These are phyloP conservation scores for Ephemerocybe angulata DNA, from an alignment of 768 basidiomycete species.

Conservation along the genomic window DNA sequence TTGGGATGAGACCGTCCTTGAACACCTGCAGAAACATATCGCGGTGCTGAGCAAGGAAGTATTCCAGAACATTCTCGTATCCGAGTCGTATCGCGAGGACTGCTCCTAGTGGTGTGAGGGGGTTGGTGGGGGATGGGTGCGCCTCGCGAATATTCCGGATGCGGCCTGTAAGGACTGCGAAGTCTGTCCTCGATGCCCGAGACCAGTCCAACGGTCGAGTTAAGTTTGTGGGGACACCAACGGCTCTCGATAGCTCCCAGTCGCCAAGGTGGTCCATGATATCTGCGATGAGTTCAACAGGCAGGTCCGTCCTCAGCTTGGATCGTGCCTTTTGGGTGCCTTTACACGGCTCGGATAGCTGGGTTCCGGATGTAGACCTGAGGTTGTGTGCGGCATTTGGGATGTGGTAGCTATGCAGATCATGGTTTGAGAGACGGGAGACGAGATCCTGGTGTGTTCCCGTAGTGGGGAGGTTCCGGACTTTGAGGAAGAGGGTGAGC, in stretches of 20 bases:
- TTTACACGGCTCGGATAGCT: constrained; percentile 1
- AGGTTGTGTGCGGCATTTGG: constrained; percentile 28
- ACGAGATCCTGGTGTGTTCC: constrained; percentile 66
- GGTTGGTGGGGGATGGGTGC: constrained; percentile 46
- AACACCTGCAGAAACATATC: constrained; percentile 62
- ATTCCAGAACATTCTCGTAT: constrained; percentile 73
- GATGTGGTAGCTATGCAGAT: constrained; percentile 70
- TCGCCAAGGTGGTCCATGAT: constrained; percentile 77
- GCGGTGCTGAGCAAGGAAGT: constrained; percentile 63
- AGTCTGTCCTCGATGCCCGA: constrained; percentile 64
- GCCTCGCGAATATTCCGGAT: constrained; percentile 58
- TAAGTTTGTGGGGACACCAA: constrained; percentile 70
- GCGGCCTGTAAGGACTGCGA: constrained; percentile 66
- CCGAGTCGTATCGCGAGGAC: constrained; percentile 66
- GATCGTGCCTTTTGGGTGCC: constrained; percentile 22
- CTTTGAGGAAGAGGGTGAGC: constrained; percentile 71
- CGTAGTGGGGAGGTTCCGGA: constrained; percentile 62
- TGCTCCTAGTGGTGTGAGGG: constrained; percentile 70
- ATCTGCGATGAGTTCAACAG: constrained; percentile 70
- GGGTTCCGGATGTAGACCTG: constrained; percentile 22
- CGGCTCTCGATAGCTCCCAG: constrained; percentile 80
- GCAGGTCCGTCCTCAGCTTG: constrained; percentile 53
- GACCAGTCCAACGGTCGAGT: constrained; percentile 67
- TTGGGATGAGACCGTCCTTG: constrained; percentile 67
- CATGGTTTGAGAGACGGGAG: constrained; percentile 68